These are phyloP conservation scores for Metschnikowia noctiluminum DNA, from an alignment of 805 yeast genomes.

Conservation along the genomic window DNA sequence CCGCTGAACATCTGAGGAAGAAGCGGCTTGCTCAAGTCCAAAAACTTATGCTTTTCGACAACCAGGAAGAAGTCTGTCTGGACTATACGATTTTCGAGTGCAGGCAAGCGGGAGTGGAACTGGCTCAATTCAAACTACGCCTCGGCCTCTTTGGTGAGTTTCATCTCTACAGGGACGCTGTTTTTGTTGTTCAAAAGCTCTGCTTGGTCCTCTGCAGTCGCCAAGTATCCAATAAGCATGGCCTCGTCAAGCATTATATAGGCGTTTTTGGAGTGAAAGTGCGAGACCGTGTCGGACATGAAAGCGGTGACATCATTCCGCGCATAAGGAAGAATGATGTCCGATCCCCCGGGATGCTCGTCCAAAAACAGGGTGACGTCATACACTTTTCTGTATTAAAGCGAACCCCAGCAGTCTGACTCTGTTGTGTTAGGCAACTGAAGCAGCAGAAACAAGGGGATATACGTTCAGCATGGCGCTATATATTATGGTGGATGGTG, in stretches of 20 bases:
- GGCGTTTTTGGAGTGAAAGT: conserved; percentile 81
- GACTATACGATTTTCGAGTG: conserved; percentile 67
- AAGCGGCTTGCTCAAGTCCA: conserved; percentile 81
- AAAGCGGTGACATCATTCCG: conserved; percentile 68
- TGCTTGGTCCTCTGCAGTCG: conserved; percentile 73
- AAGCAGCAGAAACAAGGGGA: conserved; percentile 57
- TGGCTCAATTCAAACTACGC: conserved; percentile 31
- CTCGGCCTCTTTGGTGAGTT: conserved; percentile 23
- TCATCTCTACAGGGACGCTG: conserved; percentile 58
- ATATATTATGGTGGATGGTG: no score
- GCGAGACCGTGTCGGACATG: conserved; percentile 68
- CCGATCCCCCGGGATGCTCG: conserved; percentile 71
- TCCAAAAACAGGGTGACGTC: conserved; percentile 72
- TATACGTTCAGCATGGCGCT: conserved; percentile 28
- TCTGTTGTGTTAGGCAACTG: conserved; percentile 52
- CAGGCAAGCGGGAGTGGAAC: conserved; percentile 62
- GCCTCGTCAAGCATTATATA: conserved; percentile 82
- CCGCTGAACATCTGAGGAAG: conserved; percentile 75
- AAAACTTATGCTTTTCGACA: conserved; percentile 71
- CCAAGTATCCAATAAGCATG: conserved; percentile 76
- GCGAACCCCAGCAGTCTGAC: conserved; percentile 74
- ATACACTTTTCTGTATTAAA: conserved; percentile 76
- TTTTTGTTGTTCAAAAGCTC: conserved; percentile 62
- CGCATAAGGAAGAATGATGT: conserved; percentile 51
- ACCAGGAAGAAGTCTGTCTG: conserved; percentile 78